Evolutionary conservation across 495 filamentous ascomycete genomes (phyloP).

Genomic region (Trypethelium eluteriae): DNA sequence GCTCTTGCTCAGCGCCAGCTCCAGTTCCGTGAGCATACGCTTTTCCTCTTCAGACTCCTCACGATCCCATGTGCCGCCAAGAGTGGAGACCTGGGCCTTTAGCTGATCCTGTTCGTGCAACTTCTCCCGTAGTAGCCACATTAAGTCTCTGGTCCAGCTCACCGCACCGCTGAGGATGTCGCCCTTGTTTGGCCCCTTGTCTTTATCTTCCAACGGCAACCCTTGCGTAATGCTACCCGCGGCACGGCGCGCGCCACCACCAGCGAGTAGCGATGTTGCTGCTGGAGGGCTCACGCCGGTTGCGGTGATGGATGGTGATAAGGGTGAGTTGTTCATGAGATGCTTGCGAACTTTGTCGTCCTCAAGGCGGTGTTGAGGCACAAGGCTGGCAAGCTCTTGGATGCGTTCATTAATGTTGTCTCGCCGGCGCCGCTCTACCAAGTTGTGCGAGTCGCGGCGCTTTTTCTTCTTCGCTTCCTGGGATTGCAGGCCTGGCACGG

Average conservation of each 20-base stretch:
- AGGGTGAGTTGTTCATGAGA: conserved; percentile 76
- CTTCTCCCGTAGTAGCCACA: conserved; percentile 89
- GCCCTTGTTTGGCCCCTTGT: conserved; percentile 97
- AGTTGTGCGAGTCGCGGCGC: conserved; percentile 88
- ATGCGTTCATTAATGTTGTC: conserved; percentile 99
- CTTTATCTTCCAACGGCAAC: conserved; percentile 88
- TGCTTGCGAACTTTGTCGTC: conserved; percentile 96
- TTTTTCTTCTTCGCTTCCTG: conserved; percentile 90
- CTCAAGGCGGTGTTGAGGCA: conserved; percentile 85
- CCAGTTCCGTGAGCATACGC: conserved; percentile 86
- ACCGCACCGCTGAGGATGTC: conserved; percentile 97
- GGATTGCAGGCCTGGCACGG: conserved; percentile 48
- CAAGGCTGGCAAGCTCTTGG: conserved; percentile 87
- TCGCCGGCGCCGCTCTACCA: conserved; percentile 86
- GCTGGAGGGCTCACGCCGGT: conserved; percentile 57
- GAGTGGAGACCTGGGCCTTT: conserved; percentile 58
- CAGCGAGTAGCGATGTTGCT: conserved; percentile 83
- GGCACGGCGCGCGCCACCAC: conserved; percentile 73
- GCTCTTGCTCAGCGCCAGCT: conserved; percentile 74
- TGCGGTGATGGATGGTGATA: conserved; percentile 69
- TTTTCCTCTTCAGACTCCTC: conserved; percentile 85
- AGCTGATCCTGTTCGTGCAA: conserved; percentile 82
- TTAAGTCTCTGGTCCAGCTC: conserved; percentile 91
- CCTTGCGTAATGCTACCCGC: conserved; percentile 86
- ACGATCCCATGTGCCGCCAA: conserved; percentile 69